A percentile compares a stretch with the other conserved stretches of the same genome.
Evolutionary conservation across 805 yeast species (phyloP).

Genomic region (Starmerella roubikii): DNA sequence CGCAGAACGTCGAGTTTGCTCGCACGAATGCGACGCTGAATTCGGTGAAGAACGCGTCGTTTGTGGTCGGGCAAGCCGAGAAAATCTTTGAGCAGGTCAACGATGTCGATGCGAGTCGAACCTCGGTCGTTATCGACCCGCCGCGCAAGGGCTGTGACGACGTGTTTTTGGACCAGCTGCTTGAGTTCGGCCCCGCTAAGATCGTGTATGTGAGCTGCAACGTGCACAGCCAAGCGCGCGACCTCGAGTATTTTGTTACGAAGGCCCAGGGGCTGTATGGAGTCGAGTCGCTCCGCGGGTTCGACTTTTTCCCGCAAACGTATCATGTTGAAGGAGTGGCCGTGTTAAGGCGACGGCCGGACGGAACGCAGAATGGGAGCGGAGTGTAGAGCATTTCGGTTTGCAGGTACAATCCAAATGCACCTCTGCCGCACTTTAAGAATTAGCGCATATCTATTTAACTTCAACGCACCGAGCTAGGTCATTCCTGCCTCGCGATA

Average conservation of each 20-base stretch:
- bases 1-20: conserved; percentile 83
- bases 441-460: no score
- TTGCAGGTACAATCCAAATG: no score
- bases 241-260: conserved; percentile 71
- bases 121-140: conserved; percentile 89
- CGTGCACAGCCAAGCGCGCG: conserved; percentile 95
- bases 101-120: conserved; percentile 50
- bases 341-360: conserved; percentile 31
- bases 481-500: no score
- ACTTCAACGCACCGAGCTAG: no score
- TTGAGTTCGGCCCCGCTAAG: conserved; percentile 69
- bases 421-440: no score
- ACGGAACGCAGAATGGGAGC: no score
- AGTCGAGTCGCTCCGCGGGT: conserved; percentile 78
- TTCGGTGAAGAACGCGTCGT: conserved; percentile 61
- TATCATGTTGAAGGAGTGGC: conserved; percentile 86
- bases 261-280: conserved; percentile 35
- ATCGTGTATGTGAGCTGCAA: conserved; percentile 94
- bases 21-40: conserved; percentile 64
- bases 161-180: conserved; percentile 69
- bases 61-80: conserved; percentile 87
- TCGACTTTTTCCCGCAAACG: conserved; percentile 93
- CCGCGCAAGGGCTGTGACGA: conserved; percentile 96
- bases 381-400: no score
- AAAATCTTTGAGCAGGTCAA: conserved; percentile 53